Evolutionary conservation across 2,329 filamentous ascomycete species (phyloP), one percentile per base, ranked within the genome.

Genomic region (Fusarium redolens): DNA sequence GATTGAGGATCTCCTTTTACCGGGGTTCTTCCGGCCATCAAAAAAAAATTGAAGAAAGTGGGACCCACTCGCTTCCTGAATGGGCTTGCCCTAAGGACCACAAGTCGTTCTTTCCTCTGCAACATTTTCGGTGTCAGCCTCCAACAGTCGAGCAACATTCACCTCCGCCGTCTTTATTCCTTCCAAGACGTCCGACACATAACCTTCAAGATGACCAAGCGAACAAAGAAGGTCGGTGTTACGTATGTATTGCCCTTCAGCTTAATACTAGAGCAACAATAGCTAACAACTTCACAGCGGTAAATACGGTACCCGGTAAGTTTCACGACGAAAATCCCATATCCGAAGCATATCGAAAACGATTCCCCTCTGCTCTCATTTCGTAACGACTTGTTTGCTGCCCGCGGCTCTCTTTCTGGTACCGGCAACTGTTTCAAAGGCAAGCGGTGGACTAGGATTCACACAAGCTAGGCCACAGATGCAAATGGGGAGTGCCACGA

Each of bases 221-320:
- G 94, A 89, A 97, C 94, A 79, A 97, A 85, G 93, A 97, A 97
- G 93, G 95, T 97, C 92, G 94, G 94, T 86, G 95, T 98, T 86
- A 98, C 96, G 83, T 84, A 82, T 71, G 83, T 84, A 80, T 76
- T 38, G 30, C 25, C 35, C 58, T 69, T 54, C 33, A 48, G 62
- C 62, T 57, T 61, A 54, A 67, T 55, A 44, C 54, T 28, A 15
- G 48, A 50, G 48, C 48, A 69, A 54, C 48, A 68, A 51, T 55
- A 79, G 78, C 78, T 83, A 81, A 83, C 77, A 52, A 55, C 25
- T 65, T 31, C 63, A 33, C 79, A 84, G 82, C 82, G 82, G 95
- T 88, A 97, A 97, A 92, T 98, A 97, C 89, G 95, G 95, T 91
- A 95, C 93, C 85, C 94, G 95, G 92, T 97, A 93, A 86, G 92